Evolutionary conservation across 495 filamentous ascomycete species (phyloP), one percentile per base, ranked within the genome.

Genomic region (Massariosphaeria phaeospora): DNA sequence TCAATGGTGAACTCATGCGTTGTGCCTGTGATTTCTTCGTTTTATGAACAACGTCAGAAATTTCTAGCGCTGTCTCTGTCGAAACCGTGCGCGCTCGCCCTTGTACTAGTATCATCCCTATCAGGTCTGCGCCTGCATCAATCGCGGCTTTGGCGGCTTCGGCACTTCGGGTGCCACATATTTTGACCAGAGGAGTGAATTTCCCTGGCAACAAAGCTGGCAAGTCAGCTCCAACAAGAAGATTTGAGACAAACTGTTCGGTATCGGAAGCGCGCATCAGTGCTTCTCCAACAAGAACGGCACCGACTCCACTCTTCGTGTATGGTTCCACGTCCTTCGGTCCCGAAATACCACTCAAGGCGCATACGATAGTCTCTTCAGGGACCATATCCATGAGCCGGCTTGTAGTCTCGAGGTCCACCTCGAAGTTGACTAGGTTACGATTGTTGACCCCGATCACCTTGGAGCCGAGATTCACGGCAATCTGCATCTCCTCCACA

Each of bases 371-470:
- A n/a, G 89, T 95, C 38, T 80, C 86, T 52, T 83, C 77, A 10
- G 89, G 81, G 2, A 96, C 89, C 67, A 89, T 82, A 53, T 83
- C 84, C 70, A 95, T 89, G 24, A 99, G 74, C 2, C 94, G 81
- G 63, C 87, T 91, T 0, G 93, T 97, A 7, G 94, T 99, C 40
- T 89, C 85, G 9, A 97, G 79, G 65, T 99, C 93, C 13, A 99
- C 93, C 65, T 96, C 90, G 52, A 99, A 99, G 66, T 80, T 95
- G 48, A 89, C 89, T 6, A 99, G 77, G 63, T 99, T 91, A 34
- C 93, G 79, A 70, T 99, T 99, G 70, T 99, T 99, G 62, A 99
- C 93, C 8, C 93, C 93, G 63, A 99, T 96, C 21, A 94, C 90
- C 67, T 89, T 84, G n/a, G 93, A 77, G 13, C 93, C 94, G 8